Percentiles rank a stretch among this genome's conserved stretches.
Conservation (phyloP, 83 land plant species). For the Picea mariana region DNA sequence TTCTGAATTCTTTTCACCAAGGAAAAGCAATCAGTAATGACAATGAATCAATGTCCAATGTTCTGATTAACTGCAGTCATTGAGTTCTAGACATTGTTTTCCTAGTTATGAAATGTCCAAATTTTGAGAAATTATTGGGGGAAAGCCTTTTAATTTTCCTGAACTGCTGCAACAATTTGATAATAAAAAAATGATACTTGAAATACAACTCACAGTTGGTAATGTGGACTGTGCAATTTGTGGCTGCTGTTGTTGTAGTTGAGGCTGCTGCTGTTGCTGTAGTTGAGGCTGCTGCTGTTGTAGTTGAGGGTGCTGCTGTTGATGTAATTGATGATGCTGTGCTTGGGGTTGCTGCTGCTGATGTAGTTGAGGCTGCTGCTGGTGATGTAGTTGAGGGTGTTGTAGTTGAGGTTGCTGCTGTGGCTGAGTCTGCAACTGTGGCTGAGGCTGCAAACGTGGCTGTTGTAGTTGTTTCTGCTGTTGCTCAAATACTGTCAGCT, state of each 20-base stretch:
- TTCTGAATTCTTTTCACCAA: too few relatives aligned
- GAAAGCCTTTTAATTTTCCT: background rate
- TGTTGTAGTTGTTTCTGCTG: constrained; percentile 55
- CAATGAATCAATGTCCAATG: too few relatives aligned
- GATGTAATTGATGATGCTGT: constrained; percentile 23
- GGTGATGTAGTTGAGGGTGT: constrained; percentile 21
- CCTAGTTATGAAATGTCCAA: too few relatives aligned
- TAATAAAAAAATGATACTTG: background rate
- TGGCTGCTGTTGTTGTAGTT: constrained; percentile 35
- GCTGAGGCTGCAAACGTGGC: constrained; percentile 26
- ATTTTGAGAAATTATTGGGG: too few relatives aligned
- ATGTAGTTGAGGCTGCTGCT: constrained; percentile 42
- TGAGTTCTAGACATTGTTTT: too few relatives aligned
- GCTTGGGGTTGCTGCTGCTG: constrained; percentile 26
- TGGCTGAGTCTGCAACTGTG: constrained; percentile 16
- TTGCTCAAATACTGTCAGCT: constrained; percentile 63
- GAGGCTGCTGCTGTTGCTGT: constrained; percentile 28
- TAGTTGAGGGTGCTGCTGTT: background rate
- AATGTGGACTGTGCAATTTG: constrained; percentile 31
- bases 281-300: constrained; percentile 35
- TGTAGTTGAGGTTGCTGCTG: constrained; percentile 46
- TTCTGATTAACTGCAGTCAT: too few relatives aligned
- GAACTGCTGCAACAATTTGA: too few relatives aligned
- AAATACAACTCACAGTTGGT: constrained; percentile 12
- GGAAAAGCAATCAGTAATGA: too few relatives aligned